Percentiles rank a stretch among this genome's conserved stretches.
These are phyloP conservation scores for Aegilops speltoides DNA, from an alignment of 176 grass and related monocot species.

Conservation along the genomic window DNA sequence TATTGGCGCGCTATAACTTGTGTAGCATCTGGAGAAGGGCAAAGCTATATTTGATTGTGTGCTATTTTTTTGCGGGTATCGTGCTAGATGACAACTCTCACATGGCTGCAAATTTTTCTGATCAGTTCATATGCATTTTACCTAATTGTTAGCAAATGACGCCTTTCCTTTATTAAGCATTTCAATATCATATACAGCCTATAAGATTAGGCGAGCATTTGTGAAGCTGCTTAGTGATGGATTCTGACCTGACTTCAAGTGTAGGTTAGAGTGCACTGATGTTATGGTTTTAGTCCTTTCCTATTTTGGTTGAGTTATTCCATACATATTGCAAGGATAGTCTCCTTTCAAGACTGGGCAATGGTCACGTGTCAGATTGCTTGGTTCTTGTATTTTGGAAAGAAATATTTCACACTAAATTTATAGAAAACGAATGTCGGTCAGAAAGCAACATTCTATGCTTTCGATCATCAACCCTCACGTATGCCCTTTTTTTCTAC, in stretches of 20 bases:
- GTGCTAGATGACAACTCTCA: not conserved
- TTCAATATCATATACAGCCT: not conserved
- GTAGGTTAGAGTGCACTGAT: not conserved
- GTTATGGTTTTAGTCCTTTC: not conserved
- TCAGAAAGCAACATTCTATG: not conserved
- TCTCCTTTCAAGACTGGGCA: not conserved
- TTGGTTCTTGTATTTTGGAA: not conserved
- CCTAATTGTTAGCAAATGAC: not conserved
- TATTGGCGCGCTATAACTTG: too few relatives aligned
- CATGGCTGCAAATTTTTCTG: not conserved
- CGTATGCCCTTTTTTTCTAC: not conserved
- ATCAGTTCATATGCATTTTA: not conserved
- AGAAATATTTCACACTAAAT: not conserved
- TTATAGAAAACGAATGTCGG: not conserved
- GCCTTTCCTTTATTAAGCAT: not conserved
- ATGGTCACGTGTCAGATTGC: not conserved
- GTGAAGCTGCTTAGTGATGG: too few relatives aligned
- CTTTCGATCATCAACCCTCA: slow-evolving; percentile 11
- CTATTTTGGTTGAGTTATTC: slow-evolving; percentile 12
- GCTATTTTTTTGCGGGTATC: too few relatives aligned
- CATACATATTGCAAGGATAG: slow-evolving; percentile 1
- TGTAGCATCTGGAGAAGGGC: too few relatives aligned
- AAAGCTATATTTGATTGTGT: too few relatives aligned
- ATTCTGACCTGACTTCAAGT: not conserved
- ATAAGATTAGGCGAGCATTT: too few relatives aligned